Percentiles rank a stretch among this genome's conserved stretches.
Evolutionary conservation across 1,139 yeast species (phyloP).

Genomic region (Geotrichum citri-aurantii): DNA sequence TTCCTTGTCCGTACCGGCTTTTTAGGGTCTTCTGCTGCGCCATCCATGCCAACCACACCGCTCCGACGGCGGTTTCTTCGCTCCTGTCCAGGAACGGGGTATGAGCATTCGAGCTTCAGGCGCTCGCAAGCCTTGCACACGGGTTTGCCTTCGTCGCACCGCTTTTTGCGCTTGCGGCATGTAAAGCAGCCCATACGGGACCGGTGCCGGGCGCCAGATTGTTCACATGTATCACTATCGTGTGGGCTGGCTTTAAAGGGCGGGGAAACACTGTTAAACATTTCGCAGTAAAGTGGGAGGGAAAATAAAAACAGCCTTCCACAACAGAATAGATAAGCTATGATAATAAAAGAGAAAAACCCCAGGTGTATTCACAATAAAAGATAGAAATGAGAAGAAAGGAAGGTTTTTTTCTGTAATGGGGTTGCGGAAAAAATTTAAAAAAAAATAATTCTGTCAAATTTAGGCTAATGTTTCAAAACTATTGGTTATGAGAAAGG

Average conservation of each 20-base stretch:
- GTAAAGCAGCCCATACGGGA: conserved; percentile 60
- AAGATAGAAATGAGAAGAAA: not conserved
- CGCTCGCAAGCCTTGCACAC: conserved; percentile 55
- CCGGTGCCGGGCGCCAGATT: conserved; percentile 19
- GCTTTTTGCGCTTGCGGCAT: conserved; percentile 64
- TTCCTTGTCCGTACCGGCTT: not conserved
- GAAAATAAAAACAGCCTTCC: not conserved
- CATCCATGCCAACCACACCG: conserved; percentile 11
- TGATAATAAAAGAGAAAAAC: not conserved
- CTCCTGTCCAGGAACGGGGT: conserved; percentile 50
- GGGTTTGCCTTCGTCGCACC: conserved; percentile 64
- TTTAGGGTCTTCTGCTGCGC: not conserved
- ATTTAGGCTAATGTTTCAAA: not conserved
- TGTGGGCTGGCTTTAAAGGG: not conserved
- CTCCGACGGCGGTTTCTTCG: conserved; percentile 33
- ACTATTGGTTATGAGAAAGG: not conserved
- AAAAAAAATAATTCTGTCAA: not conserved
- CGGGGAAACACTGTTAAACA: not conserved
- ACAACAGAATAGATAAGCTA: not conserved
- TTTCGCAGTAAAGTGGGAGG: not conserved
- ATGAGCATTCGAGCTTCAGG: conserved; percentile 48
- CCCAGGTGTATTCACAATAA: not conserved
- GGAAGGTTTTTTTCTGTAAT: not conserved
- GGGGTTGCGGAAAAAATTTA: not conserved
- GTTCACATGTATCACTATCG: not conserved